These are phyloP conservation scores for Novymonas esmeraldas DNA, from an alignment of 208 protist genomes.

Conservation along the genomic window DNA sequence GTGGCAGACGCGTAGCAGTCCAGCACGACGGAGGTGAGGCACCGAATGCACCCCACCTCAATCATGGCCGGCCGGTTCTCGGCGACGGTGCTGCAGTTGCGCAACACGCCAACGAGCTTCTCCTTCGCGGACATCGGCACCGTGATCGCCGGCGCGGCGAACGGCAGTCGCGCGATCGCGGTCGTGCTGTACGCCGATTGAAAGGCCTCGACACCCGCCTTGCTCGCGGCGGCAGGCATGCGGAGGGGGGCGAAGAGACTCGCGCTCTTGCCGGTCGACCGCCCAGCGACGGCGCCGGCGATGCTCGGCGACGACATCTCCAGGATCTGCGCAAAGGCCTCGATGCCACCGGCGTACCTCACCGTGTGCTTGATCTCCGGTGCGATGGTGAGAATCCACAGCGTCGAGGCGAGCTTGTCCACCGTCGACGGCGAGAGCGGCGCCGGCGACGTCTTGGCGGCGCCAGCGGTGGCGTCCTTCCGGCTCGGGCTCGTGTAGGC, in stretches of 20 bases:
- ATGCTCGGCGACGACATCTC: slow-evolving; percentile 60
- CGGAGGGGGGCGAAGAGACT: slow-evolving; percentile 21
- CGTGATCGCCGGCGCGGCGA: slow-evolving; percentile 23
- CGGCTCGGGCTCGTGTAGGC: slow-evolving; percentile 28
- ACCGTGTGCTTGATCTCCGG: slow-evolving; percentile 91
- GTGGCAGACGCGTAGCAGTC: slow-evolving; percentile 67
- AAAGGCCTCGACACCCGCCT: slow-evolving; percentile 23
- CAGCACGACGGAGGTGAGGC: slow-evolving; percentile 74
- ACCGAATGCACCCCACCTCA: slow-evolving; percentile 50
- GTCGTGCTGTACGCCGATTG: slow-evolving; percentile 19
- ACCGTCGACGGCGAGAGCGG: slow-evolving; percentile 55
- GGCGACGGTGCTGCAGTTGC: slow-evolving; percentile 86
- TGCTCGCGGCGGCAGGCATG: slow-evolving; percentile 21
- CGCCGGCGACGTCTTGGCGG: background rate
- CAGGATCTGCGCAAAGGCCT: slow-evolving; percentile 69
- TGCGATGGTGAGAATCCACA: slow-evolving; percentile 92
- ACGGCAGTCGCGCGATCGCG: slow-evolving; percentile 38
- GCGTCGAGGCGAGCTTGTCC: slow-evolving; percentile 89
- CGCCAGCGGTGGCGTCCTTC: background rate
- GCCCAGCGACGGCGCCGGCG: slow-evolving; percentile 29
- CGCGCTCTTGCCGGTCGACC: slow-evolving; percentile 12
- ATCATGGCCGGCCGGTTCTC: slow-evolving; percentile 82
- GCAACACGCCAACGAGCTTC: slow-evolving; percentile 87
- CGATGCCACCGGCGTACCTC: slow-evolving; percentile 71
- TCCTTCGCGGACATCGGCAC: slow-evolving; percentile 80